Conservation (phyloP, 768 basidiomycete species). For the Scleroderma citrinum region DNA sequence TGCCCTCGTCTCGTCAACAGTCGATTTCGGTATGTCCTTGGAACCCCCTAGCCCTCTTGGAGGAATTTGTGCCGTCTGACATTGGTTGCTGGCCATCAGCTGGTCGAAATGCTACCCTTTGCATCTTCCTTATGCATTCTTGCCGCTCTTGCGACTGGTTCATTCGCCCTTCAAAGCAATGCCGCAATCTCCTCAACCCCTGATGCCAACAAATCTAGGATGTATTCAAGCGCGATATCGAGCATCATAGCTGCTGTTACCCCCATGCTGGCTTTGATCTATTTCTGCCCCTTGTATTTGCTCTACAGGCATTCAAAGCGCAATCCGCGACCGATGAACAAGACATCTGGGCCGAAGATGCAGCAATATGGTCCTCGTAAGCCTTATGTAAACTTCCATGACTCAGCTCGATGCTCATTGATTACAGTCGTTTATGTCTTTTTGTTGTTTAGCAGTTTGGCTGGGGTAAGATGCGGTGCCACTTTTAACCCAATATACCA, state of each 20-base stretch:
- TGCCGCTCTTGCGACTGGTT: slow-evolving; percentile 28
- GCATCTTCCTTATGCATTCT: slow-evolving; percentile 30
- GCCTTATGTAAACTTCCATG: slow-evolving; percentile 9
- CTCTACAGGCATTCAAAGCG: slow-evolving; percentile 40
- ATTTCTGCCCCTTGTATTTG: slow-evolving; percentile 47
- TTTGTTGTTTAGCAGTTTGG: slow-evolving; percentile 42
- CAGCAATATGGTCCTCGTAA: slow-evolving; percentile 51
- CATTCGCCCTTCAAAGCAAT: slow-evolving; percentile 24
- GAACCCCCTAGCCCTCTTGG: neutral
- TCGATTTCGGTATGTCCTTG: slow-evolving; percentile 26
- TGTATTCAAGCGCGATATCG: slow-evolving; percentile 32
- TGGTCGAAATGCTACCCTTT: slow-evolving; percentile 34
- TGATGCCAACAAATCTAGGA: slow-evolving; percentile 24
- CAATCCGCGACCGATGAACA: slow-evolving; percentile 45
- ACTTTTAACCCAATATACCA: neutral
- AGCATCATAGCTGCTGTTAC: slow-evolving; percentile 31
- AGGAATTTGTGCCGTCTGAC: neutral
- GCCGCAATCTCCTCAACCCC: slow-evolving; percentile 8
- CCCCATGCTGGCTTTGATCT: slow-evolving; percentile 36
- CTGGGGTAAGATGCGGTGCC: slow-evolving; percentile 31
- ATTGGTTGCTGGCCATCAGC: slow-evolving; percentile 23
- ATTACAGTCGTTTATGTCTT: slow-evolving; percentile 45
- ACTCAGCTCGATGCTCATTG: slow-evolving; percentile 10
- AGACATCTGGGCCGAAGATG: slow-evolving; percentile 39
- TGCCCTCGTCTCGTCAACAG: slow-evolving; percentile 21